Percentiles rank a stretch among this genome's conserved stretches.
These are phyloP conservation scores for Osmanthus fragrans DNA, from an alignment of 257 asterid species.

Conservation along the genomic window DNA sequence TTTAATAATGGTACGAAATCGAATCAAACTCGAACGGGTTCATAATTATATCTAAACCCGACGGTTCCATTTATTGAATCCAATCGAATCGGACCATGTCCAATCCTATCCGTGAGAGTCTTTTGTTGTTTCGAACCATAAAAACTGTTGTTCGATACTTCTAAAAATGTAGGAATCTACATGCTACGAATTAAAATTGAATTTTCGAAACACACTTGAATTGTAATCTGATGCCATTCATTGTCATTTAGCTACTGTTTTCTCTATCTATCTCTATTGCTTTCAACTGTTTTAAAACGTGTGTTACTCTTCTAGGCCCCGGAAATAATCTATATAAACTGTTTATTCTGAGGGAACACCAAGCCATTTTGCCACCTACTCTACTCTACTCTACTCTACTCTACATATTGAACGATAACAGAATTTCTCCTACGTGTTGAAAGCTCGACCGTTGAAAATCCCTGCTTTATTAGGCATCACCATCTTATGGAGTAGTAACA, in stretches of 20 bases:
- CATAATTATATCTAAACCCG: no score
- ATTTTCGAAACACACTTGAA: constrained; percentile 6
- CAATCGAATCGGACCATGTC: no score
- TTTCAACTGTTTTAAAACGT: constrained; percentile 11
- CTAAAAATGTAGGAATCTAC: no score
- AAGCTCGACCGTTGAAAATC: not conserved
- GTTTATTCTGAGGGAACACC: constrained; percentile 44
- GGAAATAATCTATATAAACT: constrained; percentile 31
- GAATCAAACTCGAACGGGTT: no score
- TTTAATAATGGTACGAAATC: no score
- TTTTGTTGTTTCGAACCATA: no score
- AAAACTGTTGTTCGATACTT: no score
- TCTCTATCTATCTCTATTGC: constrained; percentile 25
- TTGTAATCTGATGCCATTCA: constrained; percentile 19
- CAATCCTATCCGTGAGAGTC: no score
- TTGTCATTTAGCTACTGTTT: constrained; percentile 18
- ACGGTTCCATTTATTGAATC: no score
- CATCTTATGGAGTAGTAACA: not conserved
- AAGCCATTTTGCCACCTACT: constrained; percentile 32
- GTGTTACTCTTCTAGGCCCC: constrained; percentile 28
- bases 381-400: constrained; percentile 42
- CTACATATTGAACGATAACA: constrained; percentile 17
- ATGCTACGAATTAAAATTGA: not conserved
- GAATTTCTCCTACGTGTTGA: not conserved
- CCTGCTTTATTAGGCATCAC: not conserved